Conservation (phyloP, 2,329 filamentous ascomycete genomes). For the Fusarium oxysporum region DNA sequence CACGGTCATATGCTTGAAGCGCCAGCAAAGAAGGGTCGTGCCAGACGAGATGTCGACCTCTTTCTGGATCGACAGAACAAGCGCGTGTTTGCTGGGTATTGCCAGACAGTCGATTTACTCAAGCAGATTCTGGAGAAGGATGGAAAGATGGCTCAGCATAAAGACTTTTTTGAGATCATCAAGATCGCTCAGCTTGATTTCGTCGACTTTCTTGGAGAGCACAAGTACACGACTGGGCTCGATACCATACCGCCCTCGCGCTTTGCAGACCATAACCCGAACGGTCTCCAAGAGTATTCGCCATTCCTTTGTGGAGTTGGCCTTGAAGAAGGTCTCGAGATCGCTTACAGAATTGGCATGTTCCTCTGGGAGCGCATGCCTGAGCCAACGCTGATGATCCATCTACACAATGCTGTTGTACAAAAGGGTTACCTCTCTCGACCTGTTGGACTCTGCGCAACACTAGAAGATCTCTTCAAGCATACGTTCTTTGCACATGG, state of each 20-base stretch:
- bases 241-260: conserved; percentile 53
- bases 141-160: background rate
- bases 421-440: conserved; percentile 52
- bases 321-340: conserved; percentile 57
- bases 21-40: conserved; percentile 51
- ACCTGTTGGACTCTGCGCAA: conserved; percentile 48
- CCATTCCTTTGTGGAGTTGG: conserved; percentile 61
- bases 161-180: background rate
- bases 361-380: conserved; percentile 54
- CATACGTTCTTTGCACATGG: conserved; percentile 6
- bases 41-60: conserved; percentile 55
- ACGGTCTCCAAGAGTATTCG: conserved; percentile 62
- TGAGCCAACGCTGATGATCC: conserved; percentile 55
- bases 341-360: conserved; percentile 51
- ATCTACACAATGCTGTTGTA: conserved; percentile 62
- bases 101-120: background rate
- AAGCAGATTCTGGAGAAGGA: background rate
- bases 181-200: conserved; percentile 22
- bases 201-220: conserved; percentile 28
- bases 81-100: conserved; percentile 27
- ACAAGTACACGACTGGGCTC: conserved; percentile 13
- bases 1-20: conserved; percentile 51
- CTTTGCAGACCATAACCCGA: conserved; percentile 54
- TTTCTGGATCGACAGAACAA: conserved; percentile 55
- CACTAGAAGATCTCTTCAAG: conserved; percentile 39